Evolutionary conservation across 192 early-diverging fungal species (phyloP).

Genomic region (Lobosporangium transversale): DNA sequence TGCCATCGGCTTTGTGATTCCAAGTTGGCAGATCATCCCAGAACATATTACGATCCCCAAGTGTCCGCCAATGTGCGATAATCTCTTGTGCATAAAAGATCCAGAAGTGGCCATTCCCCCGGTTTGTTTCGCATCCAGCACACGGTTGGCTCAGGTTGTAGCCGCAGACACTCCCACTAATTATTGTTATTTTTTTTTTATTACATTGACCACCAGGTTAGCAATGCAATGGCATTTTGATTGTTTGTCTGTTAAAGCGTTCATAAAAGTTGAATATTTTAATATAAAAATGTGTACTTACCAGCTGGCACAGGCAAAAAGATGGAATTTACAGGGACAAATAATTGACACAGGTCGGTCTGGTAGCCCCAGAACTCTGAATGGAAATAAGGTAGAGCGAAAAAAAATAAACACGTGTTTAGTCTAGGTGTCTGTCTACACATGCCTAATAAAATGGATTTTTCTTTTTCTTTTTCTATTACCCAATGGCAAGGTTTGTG

Average conservation of each 20-base stretch:
- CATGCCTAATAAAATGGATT: too few relatives aligned
- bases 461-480: not conserved
- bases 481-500: conserved; percentile 41
- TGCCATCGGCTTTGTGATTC: conserved; percentile 38
- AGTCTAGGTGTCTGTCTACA: too few relatives aligned
- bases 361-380: conserved; percentile 38
- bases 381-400: not conserved
- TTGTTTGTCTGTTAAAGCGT: too few relatives aligned
- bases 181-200: not conserved
- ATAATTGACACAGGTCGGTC: conserved; percentile 49
- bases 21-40: conserved; percentile 51
- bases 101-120: conserved; percentile 52
- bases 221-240: too few relatives aligned
- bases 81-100: conserved; percentile 52
- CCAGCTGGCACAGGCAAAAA: conserved; percentile 51
- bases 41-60: conserved; percentile 49
- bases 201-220: too few relatives aligned
- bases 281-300: too few relatives aligned
- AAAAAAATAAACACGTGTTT: not conserved
- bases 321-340: conserved; percentile 50
- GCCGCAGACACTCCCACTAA: conserved; percentile 43
- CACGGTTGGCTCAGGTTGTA: conserved; percentile 51
- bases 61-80: conserved; percentile 38
- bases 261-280: too few relatives aligned
- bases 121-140: conserved; percentile 47